phyloP scores from a whole-genome alignment of 345 rosid genomes.

The Hevea brasiliensis region DNA sequence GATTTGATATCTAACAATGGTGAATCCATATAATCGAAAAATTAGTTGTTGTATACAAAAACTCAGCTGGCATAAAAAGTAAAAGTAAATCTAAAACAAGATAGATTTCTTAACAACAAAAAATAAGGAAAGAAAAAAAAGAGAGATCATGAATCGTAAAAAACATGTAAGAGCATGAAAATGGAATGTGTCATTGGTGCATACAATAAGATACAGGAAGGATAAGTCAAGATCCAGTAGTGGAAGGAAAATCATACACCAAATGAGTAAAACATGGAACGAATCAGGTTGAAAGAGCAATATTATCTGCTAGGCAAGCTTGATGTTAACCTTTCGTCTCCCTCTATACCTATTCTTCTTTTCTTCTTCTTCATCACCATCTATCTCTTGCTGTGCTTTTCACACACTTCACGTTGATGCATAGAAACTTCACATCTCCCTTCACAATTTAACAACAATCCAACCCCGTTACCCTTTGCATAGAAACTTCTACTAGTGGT shows the following conservation, averaged over 20 bases:
- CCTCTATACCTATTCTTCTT: background rate
- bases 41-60: too few relatives aligned
- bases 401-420: background rate
- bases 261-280: background rate
- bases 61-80: too few relatives aligned
- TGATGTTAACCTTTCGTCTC: constrained; percentile 2
- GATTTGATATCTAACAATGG: too few relatives aligned
- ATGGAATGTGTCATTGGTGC: background rate
- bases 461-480: background rate
- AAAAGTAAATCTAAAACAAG: too few relatives aligned
- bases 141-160: too few relatives aligned
- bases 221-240: background rate
- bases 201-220: background rate
- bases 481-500: background rate
- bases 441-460: background rate
- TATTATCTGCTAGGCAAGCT: background rate
- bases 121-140: background rate
- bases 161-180: background rate
- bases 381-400: too few relatives aligned
- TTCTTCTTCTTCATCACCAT: background rate
- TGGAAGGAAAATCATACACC: background rate
- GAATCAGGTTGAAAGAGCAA: background rate
- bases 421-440: background rate
- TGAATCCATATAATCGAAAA: too few relatives aligned
- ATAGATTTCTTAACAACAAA: too few relatives aligned